These are phyloP conservation scores for Cladosporium sp. DNA, from an alignment of 2,329 filamentous ascomycete genomes.

Conservation along the genomic window DNA sequence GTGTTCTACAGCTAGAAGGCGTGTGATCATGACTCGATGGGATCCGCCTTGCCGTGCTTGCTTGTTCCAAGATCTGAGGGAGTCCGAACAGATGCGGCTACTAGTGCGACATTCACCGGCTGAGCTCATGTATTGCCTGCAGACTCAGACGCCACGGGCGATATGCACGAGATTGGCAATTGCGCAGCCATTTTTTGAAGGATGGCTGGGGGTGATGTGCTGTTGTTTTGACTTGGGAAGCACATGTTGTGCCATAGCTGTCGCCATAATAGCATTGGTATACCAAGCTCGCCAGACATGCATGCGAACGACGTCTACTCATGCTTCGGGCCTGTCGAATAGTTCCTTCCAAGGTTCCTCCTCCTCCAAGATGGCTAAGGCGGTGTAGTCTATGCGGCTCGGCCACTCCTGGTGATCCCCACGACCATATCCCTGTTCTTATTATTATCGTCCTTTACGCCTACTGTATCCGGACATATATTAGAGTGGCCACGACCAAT, in stretches of 20 bases:
- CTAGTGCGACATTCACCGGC: background rate
- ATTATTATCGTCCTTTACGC: background rate
- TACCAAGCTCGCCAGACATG: background rate
- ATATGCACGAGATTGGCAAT: background rate
- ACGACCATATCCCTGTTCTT: background rate
- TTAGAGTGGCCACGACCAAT: background rate
- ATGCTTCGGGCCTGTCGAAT: background rate
- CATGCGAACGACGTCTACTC: background rate
- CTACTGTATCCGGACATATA: background rate
- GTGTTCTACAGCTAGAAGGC: constrained; percentile 6
- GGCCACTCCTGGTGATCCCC: constrained; percentile 4
- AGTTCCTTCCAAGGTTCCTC: background rate
- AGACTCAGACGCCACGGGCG: background rate
- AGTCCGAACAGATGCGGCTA: background rate
- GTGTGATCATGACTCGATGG: constrained; percentile 6
- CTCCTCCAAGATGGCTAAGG: background rate
- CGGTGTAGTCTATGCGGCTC: constrained; percentile 5
- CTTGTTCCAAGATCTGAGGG: constrained; percentile 4
- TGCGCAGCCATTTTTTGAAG: background rate
- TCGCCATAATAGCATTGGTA: background rate
- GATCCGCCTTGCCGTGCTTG: background rate
- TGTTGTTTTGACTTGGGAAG: background rate
- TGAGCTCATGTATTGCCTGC: background rate
- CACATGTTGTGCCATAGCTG: background rate
- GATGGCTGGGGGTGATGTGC: background rate